phyloP scores from a whole-genome alignment of 2,329 filamentous ascomycete species.

The Colletotrichum graminicola region DNA sequence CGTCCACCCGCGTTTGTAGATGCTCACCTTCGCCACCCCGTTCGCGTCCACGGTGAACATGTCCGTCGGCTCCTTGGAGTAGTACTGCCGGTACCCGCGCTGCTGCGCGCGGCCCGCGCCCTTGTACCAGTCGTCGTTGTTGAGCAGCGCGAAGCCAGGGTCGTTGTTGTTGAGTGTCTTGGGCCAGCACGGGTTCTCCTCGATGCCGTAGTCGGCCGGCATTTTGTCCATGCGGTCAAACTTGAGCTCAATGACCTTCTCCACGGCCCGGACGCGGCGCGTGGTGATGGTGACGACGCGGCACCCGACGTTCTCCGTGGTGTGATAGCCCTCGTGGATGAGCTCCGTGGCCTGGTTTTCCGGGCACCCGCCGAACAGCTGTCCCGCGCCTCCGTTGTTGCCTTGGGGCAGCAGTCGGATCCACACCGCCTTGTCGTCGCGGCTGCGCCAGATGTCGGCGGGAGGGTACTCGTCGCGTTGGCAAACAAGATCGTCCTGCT shows the following conservation, averaged over 20 bases:
- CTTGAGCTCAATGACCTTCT: constrained; percentile 14
- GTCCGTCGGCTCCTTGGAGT: constrained; percentile 4
- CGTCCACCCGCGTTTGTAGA: constrained; percentile 9
- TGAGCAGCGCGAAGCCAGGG: constrained; percentile 8
- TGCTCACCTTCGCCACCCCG: constrained; percentile 4
- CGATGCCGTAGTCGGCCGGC: constrained; percentile 9
- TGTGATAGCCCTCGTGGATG: constrained; percentile 4
- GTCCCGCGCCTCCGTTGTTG: constrained; percentile 6
- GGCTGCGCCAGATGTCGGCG: constrained; percentile 29
- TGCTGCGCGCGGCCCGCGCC: constrained; percentile 1
- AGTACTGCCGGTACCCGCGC: constrained; percentile 6
- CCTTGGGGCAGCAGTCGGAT: constrained; percentile 11
- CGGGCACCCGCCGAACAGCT: constrained; percentile 8
- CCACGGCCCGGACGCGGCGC: constrained; percentile 5
- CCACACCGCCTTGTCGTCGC: constrained; percentile 5
- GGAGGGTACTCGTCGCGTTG: constrained; percentile 34
- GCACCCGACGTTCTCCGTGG: constrained; percentile 6
- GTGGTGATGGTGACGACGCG: constrained; percentile 5
- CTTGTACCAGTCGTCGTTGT: constrained; percentile 13
- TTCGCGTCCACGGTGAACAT: constrained; percentile 9
- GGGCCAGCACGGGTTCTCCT: constrained; percentile 12
- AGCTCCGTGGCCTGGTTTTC: constrained; percentile 1
- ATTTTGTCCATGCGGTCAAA: constrained; percentile 17
- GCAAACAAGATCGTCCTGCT: constrained; percentile 9
- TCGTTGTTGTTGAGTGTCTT: constrained; percentile 9